Percentiles rank a stretch among this genome's conserved stretches.
phyloP scores from a whole-genome alignment of 768 basidiomycete species.

The Leccinum longicurvipes region DNA sequence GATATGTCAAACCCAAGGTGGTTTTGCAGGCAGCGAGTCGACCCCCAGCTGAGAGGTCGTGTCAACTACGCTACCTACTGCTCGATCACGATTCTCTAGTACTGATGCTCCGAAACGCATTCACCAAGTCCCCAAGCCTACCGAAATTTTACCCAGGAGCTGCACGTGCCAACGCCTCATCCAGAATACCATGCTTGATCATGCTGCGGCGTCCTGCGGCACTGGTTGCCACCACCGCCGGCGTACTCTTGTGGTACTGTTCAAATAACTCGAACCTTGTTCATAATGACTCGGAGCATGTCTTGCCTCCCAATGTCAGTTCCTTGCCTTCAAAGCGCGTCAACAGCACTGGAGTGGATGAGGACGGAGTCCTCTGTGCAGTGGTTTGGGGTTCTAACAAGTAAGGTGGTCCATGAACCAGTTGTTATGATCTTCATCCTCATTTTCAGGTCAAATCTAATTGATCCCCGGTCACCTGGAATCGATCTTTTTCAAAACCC shows the following conservation, averaged over 20 bases:
- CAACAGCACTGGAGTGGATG: constrained; percentile 22
- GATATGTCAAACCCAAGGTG: not conserved
- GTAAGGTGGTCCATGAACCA: constrained; percentile 35
- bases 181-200: constrained; percentile 2
- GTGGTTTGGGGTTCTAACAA: constrained; percentile 77
- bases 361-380: constrained; percentile 39
- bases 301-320: constrained; percentile 3
- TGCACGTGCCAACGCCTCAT: not conserved
- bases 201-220: constrained; percentile 11
- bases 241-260: constrained; percentile 39
- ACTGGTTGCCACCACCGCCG: constrained; percentile 21
- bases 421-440: not conserved
- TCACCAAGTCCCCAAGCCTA: constrained; percentile 1
- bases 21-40: not conserved
- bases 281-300: constrained; percentile 33
- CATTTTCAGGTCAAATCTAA: constrained; percentile 41
- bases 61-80: not conserved
- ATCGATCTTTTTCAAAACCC: constrained; percentile 48
- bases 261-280: constrained; percentile 30
- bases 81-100: no score
- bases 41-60: constrained; percentile 1
- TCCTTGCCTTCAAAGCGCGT: constrained; percentile 2
- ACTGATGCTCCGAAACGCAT: constrained; percentile 13
- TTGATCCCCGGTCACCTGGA: constrained; percentile 39
- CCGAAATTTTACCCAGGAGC: constrained; percentile 7